These are phyloP conservation scores for Arthrobotrys sphaeroides DNA, from an alignment of 2,329 filamentous ascomycete genomes.

Conservation along the genomic window DNA sequence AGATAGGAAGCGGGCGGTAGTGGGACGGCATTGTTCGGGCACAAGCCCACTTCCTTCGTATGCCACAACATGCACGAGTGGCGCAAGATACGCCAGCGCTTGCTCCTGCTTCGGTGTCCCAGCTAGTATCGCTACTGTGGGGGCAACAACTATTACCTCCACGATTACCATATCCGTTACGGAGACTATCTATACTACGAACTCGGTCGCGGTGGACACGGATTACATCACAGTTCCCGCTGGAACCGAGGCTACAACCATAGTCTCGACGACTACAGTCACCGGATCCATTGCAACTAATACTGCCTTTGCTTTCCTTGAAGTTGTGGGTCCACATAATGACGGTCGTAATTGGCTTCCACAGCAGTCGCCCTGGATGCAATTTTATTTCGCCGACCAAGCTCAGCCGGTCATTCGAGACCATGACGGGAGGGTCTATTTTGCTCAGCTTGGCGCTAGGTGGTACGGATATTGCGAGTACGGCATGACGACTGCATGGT, in stretches of 20 bases:
- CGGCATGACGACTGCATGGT: neutral
- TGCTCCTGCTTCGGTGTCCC: constrained; percentile 21
- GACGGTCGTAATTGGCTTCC: neutral
- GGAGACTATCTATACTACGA: neutral
- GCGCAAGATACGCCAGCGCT: constrained; percentile 10
- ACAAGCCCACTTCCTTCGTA: constrained; percentile 6
- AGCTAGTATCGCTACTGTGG: neutral
- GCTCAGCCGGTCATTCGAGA: neutral
- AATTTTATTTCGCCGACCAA: neutral
- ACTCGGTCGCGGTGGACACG: neutral
- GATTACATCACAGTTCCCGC: neutral
- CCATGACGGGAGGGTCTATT: neutral
- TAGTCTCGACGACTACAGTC: neutral
- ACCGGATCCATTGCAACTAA: neutral
- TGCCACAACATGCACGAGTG: constrained; percentile 1
- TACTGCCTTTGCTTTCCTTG: neutral
- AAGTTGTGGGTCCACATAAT: neutral
- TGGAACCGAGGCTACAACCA: neutral
- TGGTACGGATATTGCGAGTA: neutral
- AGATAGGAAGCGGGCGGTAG: neutral
- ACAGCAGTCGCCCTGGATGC: neutral
- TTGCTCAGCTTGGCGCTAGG: neutral
- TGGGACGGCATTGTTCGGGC: neutral
- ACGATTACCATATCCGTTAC: neutral
- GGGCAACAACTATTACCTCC: neutral